Evolutionary conservation across 2,329 filamentous ascomycete species (phyloP).

Genomic region (Catunica adiposa): DNA sequence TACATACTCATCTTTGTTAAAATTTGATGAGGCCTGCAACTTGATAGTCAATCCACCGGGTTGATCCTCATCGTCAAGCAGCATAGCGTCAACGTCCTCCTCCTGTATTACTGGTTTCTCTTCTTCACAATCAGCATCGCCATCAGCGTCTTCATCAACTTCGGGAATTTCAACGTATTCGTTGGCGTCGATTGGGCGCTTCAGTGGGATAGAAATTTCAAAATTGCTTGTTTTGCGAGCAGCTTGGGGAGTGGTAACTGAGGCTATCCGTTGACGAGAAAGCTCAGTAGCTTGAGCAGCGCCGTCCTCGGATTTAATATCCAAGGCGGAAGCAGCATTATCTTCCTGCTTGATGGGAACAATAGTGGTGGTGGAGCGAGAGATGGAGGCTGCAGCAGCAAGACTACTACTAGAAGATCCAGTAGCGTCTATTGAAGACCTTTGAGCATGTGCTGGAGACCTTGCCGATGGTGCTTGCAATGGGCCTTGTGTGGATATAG

Average conservation of each 20-base stretch:
- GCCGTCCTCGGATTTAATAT: background rate
- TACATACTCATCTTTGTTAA: conserved; percentile 37
- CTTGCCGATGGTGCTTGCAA: conserved; percentile 14
- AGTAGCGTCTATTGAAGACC: background rate
- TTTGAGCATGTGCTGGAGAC: conserved; percentile 7
- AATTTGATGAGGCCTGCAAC: conserved; percentile 23
- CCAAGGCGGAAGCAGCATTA: background rate
- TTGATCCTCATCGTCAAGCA: conserved; percentile 8
- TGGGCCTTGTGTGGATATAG: conserved; percentile 13
- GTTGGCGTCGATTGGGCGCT: conserved; percentile 17
- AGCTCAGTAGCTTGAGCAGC: conserved; percentile 4
- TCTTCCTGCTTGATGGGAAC: background rate
- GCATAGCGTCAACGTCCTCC: conserved; percentile 6
- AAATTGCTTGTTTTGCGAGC: conserved; percentile 24
- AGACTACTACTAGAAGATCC: background rate
- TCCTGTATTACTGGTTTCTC: background rate
- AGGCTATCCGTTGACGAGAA: conserved; percentile 10
- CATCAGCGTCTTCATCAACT: conserved; percentile 2
- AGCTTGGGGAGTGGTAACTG: conserved; percentile 13
- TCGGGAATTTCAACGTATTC: conserved; percentile 5
- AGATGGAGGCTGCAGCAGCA: background rate
- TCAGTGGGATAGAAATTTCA: conserved; percentile 33
- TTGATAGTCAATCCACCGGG: conserved; percentile 30
- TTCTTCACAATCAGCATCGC: conserved; percentile 4
- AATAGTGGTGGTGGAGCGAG: background rate